phyloP scores from a whole-genome alignment of 2,329 filamentous ascomycete genomes.

The Pseudocercospora vitis region DNA sequence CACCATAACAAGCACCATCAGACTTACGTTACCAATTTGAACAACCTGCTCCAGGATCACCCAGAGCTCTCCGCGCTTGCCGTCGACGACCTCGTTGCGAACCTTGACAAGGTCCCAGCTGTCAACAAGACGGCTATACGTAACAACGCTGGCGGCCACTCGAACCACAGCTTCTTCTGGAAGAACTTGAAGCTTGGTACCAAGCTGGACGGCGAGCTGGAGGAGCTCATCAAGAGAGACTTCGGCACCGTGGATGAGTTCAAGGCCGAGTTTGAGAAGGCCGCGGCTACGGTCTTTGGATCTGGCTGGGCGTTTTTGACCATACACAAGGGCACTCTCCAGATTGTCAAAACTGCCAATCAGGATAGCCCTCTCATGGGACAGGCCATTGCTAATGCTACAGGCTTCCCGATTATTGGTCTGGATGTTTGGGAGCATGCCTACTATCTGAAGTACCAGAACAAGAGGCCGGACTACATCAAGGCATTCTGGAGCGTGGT shows the following conservation, averaged over 20 bases:
- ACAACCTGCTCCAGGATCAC: conserved; percentile 63
- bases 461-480: conserved; percentile 72
- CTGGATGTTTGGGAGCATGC: conserved; percentile 95
- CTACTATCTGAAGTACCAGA: conserved; percentile 82
- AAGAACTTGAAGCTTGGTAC: conserved; percentile 69
- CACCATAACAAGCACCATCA: conserved; percentile 80
- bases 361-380: conserved; percentile 61
- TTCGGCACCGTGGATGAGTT: conserved; percentile 73
- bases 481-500: conserved; percentile 76
- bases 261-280: conserved; percentile 62
- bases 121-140: conserved; percentile 70
- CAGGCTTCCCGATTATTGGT: conserved; percentile 62
- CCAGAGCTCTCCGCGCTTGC: conserved; percentile 50
- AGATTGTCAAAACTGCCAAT: conserved; percentile 80
- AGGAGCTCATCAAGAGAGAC: conserved; percentile 60
- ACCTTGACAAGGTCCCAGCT: conserved; percentile 59
- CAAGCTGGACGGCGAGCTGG: conserved; percentile 57
- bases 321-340: conserved; percentile 61
- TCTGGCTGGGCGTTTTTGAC: conserved; percentile 86
- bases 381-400: conserved; percentile 57
- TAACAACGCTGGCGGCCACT: conserved; percentile 89
- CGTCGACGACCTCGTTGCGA: conserved; percentile 47
- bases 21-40: conserved; percentile 74
- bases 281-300: conserved; percentile 72
- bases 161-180: conserved; percentile 94